Percentiles rank a stretch among this genome's conserved stretches.
Conservation (phyloP, 208 protist species). For the Leishmania braziliensis region DNA sequence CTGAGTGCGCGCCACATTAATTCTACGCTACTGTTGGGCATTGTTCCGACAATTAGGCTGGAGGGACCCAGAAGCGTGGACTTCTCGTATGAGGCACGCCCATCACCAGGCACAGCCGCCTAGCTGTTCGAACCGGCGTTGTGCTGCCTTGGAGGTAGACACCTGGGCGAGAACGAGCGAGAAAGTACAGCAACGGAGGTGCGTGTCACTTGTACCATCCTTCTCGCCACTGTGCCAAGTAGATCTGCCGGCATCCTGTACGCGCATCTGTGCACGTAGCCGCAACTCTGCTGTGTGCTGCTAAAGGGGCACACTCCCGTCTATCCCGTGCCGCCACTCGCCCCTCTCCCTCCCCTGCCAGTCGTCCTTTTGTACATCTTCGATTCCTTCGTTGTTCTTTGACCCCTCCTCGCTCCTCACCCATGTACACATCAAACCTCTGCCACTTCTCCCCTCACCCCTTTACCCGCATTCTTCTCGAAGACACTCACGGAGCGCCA, state of each 20-base stretch:
- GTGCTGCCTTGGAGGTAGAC: background rate
- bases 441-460: background rate
- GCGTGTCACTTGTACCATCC: too few species aligned
- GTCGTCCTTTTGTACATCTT: background rate
- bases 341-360: background rate
- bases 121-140: background rate
- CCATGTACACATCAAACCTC: background rate
- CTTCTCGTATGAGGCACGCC: slow-evolving; percentile 32
- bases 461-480: background rate
- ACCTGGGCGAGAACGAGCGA: background rate
- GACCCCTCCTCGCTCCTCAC: background rate
- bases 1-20: slow-evolving; percentile 51
- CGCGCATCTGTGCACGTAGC: background rate
- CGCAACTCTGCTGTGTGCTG: background rate
- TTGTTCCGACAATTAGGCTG: slow-evolving; percentile 50
- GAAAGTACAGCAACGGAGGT: background rate
- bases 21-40: slow-evolving; percentile 68
- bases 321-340: too few species aligned
- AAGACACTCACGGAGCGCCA: background rate
- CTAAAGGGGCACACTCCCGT: background rate
- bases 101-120: background rate
- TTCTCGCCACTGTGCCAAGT: background rate
- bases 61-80: slow-evolving; percentile 55
- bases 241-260: background rate
- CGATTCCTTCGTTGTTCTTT: background rate